These are phyloP conservation scores for Flammula alnicola DNA, from an alignment of 1,284 basidiomycete genomes.

Conservation along the genomic window DNA sequence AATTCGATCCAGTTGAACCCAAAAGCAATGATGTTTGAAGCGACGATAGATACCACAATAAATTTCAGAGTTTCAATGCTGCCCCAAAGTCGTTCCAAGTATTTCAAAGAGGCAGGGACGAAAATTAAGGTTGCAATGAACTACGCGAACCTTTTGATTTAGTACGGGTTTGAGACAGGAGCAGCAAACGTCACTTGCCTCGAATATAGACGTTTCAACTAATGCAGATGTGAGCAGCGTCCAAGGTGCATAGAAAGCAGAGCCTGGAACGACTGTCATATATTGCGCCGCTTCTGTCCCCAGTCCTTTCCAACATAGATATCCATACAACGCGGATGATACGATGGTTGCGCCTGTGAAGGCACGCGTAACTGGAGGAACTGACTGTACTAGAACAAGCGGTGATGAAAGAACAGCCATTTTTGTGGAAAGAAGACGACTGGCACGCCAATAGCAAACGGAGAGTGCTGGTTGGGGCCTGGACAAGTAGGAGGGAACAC, in stretches of 20 bases:
- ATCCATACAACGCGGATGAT: slow-evolving; percentile 67
- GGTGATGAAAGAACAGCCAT: slow-evolving; percentile 82
- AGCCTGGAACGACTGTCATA: slow-evolving; percentile 85
- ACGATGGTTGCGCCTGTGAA: slow-evolving; percentile 74
- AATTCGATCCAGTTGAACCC: slow-evolving; percentile 85
- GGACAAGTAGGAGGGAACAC: too few species aligned
- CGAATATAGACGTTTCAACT: slow-evolving; percentile 84
- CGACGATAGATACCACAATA: slow-evolving; percentile 77
- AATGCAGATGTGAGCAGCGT: slow-evolving; percentile 87
- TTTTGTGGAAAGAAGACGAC: slow-evolving; percentile 13
- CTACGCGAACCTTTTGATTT: slow-evolving; percentile 48
- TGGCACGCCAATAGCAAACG: slow-evolving; percentile 8
- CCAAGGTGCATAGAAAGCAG: slow-evolving; percentile 90
- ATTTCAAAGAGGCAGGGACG: slow-evolving; percentile 84
- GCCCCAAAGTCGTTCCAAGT: slow-evolving; percentile 95
- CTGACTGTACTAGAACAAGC: slow-evolving; percentile 65
- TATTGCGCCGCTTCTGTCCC: slow-evolving; percentile 59
- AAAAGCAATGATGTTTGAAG: slow-evolving; percentile 87
- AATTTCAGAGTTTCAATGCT: slow-evolving; percentile 87
- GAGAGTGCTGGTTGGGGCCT: too few species aligned
- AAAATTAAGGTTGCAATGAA: slow-evolving; percentile 78
- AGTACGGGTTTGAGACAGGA: slow-evolving; percentile 12
- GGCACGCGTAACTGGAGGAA: slow-evolving; percentile 80
- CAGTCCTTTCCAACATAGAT: slow-evolving; percentile 60
- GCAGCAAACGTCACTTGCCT: slow-evolving; percentile 57